Evolutionary conservation across 176 grass and related monocot genomes (phyloP).

Genomic region (Avena sativa): DNA sequence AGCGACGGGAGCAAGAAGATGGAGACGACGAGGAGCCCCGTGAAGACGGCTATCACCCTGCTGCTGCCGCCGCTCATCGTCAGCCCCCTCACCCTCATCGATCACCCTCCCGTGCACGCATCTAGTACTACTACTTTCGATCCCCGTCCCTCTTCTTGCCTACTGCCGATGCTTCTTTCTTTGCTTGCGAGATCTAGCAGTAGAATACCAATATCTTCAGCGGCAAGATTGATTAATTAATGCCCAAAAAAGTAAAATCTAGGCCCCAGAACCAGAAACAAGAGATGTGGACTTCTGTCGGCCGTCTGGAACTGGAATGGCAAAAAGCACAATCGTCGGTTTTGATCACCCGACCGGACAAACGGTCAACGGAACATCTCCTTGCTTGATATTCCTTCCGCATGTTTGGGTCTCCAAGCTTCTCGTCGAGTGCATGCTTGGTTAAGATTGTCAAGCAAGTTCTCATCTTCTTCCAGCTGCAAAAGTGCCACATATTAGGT

Average conservation of each 20-base stretch:
- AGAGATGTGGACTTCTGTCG: slow-evolving; percentile 53
- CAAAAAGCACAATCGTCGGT: slow-evolving; percentile 70
- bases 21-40: slow-evolving; percentile 71
- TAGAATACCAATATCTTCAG: no score
- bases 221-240: no score
- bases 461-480: slow-evolving; percentile 87
- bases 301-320: slow-evolving; percentile 87
- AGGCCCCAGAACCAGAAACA: not conserved
- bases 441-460: slow-evolving; percentile 88
- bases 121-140: no score
- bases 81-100: no score
- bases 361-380: slow-evolving; percentile 58
- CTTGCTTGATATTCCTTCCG: slow-evolving; percentile 67
- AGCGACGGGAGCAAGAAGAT: slow-evolving; percentile 76
- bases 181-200: no score
- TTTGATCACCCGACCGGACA: slow-evolving; percentile 67
- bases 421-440: slow-evolving; percentile 66
- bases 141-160: no score
- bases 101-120: no score
- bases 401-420: slow-evolving; percentile 72
- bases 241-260: not conserved
- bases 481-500: not conserved
- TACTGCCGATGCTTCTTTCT: no score
- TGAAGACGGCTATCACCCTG: slow-evolving; percentile 40
- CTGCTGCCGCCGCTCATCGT: no score